Evolutionary conservation across 495 filamentous ascomycete genomes (phyloP), one percentile per base, ranked within the genome.

Genomic region (Extremus antarcticus): DNA sequence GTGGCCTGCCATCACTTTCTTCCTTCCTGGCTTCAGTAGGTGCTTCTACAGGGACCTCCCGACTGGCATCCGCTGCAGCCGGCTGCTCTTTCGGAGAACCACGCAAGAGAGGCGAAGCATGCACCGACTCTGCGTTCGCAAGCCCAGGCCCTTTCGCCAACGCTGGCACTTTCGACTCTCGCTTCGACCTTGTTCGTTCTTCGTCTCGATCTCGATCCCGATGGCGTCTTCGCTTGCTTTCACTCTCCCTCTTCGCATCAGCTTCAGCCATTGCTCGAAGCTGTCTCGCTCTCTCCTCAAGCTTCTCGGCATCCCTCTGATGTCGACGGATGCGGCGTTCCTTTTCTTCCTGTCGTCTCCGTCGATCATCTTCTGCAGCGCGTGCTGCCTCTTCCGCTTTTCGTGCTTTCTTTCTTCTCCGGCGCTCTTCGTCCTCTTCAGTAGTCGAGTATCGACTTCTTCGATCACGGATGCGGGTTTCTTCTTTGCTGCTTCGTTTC

Each of bases 351-450:
- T 19, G 1, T 32, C 24, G n/a, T 16, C 23, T 40, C 40, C 46
- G 35, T 35, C 24, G 55, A 52, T 55, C 52, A 47, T 51, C 52
- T 22, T 35, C 57, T 13, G 25, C 46, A 17, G 51, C 57, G 24
- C 52, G 47, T 2, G 57, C 57, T 24, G 17, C 29, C 15, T 55
- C 57, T 47, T 55, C 46, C 20, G 53, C 57, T 22, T 55, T 55
- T 1, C 52, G 23, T 4, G 24, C 57, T 25, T 52, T 51, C 8
- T 29, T 39, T 4, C 57, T 32, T 20, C 48, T 43, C 22, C 22
- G 39, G 19, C 57, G 57, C 20, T 59, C 56, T 23, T 41, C 50
- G 9, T 59, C 56, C 19, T 60, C 53, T 29, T 51, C 50, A 21
- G 56, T 32, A n/a, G 53, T 25, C 24, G 25, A 40, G 17, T 45